These are phyloP conservation scores for Pleurotus djamor DNA, from an alignment of 768 basidiomycete species.

Conservation along the genomic window DNA sequence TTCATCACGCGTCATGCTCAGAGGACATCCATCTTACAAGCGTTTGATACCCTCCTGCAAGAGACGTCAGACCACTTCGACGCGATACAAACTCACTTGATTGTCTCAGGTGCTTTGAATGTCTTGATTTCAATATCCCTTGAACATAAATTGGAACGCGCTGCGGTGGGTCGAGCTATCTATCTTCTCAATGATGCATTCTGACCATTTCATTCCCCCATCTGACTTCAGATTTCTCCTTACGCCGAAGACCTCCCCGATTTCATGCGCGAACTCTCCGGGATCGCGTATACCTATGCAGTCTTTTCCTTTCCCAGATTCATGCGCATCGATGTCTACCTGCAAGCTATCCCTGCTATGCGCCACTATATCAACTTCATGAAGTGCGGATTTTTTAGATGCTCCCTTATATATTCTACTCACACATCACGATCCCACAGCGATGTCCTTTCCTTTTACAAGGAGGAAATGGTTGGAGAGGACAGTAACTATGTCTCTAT, in stretches of 20 bases:
- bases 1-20: background rate
- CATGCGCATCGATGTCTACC: background rate
- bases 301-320: background rate
- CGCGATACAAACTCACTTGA: background rate
- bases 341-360: conserved; percentile 1
- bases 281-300: background rate
- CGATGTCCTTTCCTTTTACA: conserved; percentile 6
- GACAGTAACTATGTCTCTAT: background rate
- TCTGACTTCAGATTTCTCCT: background rate
- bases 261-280: background rate
- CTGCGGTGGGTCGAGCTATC: background rate
- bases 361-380: background rate
- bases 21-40: background rate
- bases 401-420: background rate
- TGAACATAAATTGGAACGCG: background rate
- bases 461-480: conserved; percentile 4
- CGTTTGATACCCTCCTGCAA: background rate
- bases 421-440: background rate
- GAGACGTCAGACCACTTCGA: conserved; percentile 1
- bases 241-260: background rate
- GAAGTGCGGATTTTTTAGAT: background rate
- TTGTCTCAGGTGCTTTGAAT: background rate
- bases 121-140: background rate
- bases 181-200: background rate
- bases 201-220: background rate